Base-by-base conservation (phyloP, 202 grass and related monocot species). In the Cymbopogon flexuosus region DNA sequence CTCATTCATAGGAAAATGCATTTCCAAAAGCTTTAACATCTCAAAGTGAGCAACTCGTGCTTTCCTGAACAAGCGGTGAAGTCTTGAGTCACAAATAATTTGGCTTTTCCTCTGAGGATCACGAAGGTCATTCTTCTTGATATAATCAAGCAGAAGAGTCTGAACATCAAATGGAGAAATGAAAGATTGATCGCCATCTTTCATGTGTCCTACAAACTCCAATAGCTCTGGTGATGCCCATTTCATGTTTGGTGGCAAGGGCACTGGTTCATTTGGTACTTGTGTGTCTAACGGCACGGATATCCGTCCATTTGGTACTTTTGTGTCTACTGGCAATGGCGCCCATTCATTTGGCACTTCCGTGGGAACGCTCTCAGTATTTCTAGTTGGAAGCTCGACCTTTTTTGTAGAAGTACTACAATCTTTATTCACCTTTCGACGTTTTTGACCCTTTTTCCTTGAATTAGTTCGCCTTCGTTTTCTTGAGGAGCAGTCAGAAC, bases 1-100 rank as follows among this genome's bases (percentile, higher is more conserved):
- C 75, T 99, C 93, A 62, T 85, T 99, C 14, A 79, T 83, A 79
- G 76, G 81, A 87, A 91, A 96, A 67, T 99, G 96, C 60, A 81
- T 85, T 75, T 99, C 96, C 82, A 99, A 86, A 88, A 99, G 90
- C 80, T 90, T 93, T 73, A 99, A 80, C 96, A 99, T 99, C 80
- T 99, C 96, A 54, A 99, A 99, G 80, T 99, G 96, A 49, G 89
- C 96, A 78, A 99, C 96, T 70, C 84, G 90, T 60, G 78, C 73
- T 90, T 99, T 96, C 47, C 83, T 87, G 75, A 99, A 99, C 73
- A 99, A 91, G 62, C 84, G 40, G 18, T 79, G 80, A 71, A 99
- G 92, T 65, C 89, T 91, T 40, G 84, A 7, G 61, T 99, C 96
- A 89, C 96, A 99, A 65, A 99, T 70, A 70, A 99, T 96, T 84